phyloP scores from a whole-genome alignment of 2,329 filamentous ascomycete genomes.

The Colletotrichum cuscutae region DNA sequence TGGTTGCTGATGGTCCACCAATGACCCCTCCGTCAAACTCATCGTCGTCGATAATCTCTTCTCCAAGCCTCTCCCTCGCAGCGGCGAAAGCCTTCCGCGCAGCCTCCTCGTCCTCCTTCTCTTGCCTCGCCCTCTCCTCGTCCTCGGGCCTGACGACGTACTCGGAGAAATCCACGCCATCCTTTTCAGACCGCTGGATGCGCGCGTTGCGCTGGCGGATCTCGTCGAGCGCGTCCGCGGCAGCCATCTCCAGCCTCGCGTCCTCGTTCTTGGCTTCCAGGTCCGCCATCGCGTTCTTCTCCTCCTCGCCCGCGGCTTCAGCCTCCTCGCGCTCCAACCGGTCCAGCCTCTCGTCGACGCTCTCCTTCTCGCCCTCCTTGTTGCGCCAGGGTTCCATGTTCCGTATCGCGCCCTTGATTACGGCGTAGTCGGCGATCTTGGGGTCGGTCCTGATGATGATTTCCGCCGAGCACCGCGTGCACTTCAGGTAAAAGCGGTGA shows the following conservation, averaged over 20 bases:
- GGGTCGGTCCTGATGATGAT: constrained; percentile 96
- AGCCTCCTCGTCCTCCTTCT: constrained; percentile 85
- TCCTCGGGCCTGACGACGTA: constrained; percentile 65
- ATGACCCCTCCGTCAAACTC: neutral
- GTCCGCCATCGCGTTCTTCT: constrained; percentile 93
- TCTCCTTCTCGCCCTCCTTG: constrained; percentile 73
- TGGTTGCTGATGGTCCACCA: neutral
- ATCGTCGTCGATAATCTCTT: constrained; percentile 52
- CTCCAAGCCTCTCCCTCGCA: constrained; percentile 66
- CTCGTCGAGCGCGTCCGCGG: constrained; percentile 95
- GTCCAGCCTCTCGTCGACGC: constrained; percentile 87
- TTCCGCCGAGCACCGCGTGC: constrained; percentile 77
- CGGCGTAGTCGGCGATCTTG: constrained; percentile 91
- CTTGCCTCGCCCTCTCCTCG: constrained; percentile 71
- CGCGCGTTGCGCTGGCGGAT: constrained; percentile 92
- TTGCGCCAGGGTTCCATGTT: constrained; percentile 94
- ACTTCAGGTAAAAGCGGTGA: constrained; percentile 83
- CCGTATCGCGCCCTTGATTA: constrained; percentile 83
- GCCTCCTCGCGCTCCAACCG: constrained; percentile 81
- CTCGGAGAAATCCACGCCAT: constrained; percentile 69
- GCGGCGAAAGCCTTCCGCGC: constrained; percentile 81
- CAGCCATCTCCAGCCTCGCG: constrained; percentile 94
- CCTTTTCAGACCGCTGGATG: constrained; percentile 79
- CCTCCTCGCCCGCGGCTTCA: constrained; percentile 70
- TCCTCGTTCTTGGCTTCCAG: constrained; percentile 94